Percentiles rank a stretch among this genome's conserved stretches.
phyloP scores from a whole-genome alignment of 257 asterid genomes.

The Mitragyna speciosa region DNA sequence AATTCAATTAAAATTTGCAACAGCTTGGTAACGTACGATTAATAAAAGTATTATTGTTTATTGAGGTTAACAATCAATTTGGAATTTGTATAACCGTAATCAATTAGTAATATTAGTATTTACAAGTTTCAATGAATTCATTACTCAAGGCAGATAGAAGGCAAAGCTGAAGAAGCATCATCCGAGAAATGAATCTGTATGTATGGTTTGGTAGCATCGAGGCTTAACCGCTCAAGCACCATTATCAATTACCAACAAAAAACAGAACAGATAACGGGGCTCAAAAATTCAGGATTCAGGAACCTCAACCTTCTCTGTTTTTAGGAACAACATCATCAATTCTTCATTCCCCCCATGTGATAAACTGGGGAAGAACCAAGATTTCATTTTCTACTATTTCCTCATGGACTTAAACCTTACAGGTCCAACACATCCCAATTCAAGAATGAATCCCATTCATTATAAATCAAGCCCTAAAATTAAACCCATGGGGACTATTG shows the following conservation, averaged over 20 bases:
- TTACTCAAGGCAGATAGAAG: background rate
- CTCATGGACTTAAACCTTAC: background rate
- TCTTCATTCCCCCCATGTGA: background rate
- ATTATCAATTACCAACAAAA: background rate
- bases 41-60: background rate
- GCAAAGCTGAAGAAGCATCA: background rate
- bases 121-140: background rate
- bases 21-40: background rate
- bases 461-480: no score
- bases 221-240: background rate
- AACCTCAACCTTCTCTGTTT: background rate
- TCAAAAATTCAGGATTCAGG: background rate
- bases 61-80: background rate
- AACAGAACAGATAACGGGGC: background rate
- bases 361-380: background rate
- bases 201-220: constrained; percentile 1
- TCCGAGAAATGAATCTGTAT: background rate
- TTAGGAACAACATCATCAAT: background rate
- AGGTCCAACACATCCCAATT: background rate
- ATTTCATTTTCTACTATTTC: constrained; percentile 5
- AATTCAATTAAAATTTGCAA: background rate
- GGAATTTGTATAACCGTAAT: background rate
- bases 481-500: background rate
- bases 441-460: background rate
- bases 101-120: background rate